A percentile compares a stretch with the other conserved stretches of the same genome.
Evolutionary conservation across 345 rosid genomes (phyloP).

Genomic region (Murraya koenigii): DNA sequence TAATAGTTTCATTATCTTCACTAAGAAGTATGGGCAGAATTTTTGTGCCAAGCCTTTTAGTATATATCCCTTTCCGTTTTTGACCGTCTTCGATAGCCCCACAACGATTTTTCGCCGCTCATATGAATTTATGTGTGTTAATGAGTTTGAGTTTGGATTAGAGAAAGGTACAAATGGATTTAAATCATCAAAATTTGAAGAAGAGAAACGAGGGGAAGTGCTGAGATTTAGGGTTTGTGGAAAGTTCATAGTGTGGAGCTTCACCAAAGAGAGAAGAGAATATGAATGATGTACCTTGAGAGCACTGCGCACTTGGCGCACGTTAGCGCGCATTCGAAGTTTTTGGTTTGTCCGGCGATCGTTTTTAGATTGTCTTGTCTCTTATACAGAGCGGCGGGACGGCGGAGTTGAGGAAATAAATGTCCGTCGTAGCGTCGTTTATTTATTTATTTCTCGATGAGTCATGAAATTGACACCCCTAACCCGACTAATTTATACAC

Average conservation of each 20-base stretch:
- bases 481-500: no score
- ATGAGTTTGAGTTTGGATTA: conserved; percentile 13
- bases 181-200: conserved; percentile 23
- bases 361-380: not conserved
- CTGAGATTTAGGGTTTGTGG: conserved; percentile 8
- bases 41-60: conserved; percentile 33
- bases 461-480: no score
- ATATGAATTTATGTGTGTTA: conserved; percentile 36
- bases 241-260: not conserved
- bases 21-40: conserved; percentile 46
- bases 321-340: conserved; percentile 29
- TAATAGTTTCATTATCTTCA: conserved; percentile 43
- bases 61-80: conserved; percentile 26
- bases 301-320: conserved; percentile 27
- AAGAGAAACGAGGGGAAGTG: conserved; percentile 4
- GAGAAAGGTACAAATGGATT: conserved; percentile 45
- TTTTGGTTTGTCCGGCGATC: not conserved
- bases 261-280: not conserved
- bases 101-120: conserved; percentile 55
- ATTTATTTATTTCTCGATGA: not conserved
- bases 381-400: not conserved
- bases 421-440: not conserved
- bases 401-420: not conserved
- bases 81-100: conserved; percentile 47
- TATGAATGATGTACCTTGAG: conserved; percentile 24